Evolutionary conservation across 2,329 filamentous ascomycete genomes (phyloP), one percentile per base, ranked within the genome.

Genomic region (Dothideomycetes sp.): DNA sequence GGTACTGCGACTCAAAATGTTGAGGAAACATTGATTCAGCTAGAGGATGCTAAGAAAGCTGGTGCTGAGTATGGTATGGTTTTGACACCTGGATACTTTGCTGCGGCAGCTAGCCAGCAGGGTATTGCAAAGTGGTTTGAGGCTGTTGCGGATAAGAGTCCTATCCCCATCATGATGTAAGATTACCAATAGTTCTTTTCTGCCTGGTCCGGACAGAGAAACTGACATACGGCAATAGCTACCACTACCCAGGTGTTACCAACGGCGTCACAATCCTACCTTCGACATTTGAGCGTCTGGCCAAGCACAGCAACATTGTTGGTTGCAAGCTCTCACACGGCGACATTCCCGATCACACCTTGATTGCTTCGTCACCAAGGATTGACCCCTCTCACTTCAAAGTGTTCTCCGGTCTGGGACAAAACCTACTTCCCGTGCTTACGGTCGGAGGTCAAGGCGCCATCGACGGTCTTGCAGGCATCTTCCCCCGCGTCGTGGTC

Each of bases 321-420:
- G 78, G 78, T 36, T 79, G 74, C 61, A 82, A 82, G 61, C 71
- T 82, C 50, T 81, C 76, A 1, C 78, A 82, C 55, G 77, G 76
- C 36, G 75, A 80, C 53, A 68, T 81, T 33, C 78, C 76, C n/a
- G 67, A 73, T 50, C 76, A 80, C 54, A 67, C 71, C 4, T 72
- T 80, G 55, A 71, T 81, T 44, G 74, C 73, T 4, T 65, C 70
- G 4, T 73, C 70, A 50, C 77, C 77, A 0, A 55, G 64, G 33
- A 78, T 82, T 53, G 72, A 80, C 56, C 68, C 74, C 51, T 52
- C 58, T 2, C 61, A 69, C 33, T 82, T 82, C 62, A 69, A 67
- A 49, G 71, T 75, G 20, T 82, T 74, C 62, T 78, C 75, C 3
- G 78, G 78, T 0, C 67, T 81, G 1, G 78, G 78, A 3, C 78